Evolutionary conservation across 352 stramenopile genomes (phyloP).

Genomic region (Pythium rishiriense): DNA sequence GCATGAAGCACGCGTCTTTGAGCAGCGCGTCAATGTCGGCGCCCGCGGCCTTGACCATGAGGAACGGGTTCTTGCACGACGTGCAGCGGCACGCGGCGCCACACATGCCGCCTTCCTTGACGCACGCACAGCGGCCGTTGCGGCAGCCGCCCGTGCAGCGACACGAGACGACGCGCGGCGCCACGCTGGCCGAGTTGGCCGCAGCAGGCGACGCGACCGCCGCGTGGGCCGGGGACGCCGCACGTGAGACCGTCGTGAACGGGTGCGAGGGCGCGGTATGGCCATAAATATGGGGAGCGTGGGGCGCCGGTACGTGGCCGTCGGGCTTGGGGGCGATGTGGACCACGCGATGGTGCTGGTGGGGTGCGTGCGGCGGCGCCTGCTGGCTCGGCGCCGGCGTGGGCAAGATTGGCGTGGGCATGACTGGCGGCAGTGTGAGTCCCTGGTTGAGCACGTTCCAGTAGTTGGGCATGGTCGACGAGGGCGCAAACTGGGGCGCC

Average conservation of each 20-base stretch:
- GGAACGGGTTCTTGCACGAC: slow-evolving; percentile 86
- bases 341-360: slow-evolving; percentile 49
- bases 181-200: not conserved
- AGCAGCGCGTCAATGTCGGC: slow-evolving; percentile 75
- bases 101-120: slow-evolving; percentile 84
- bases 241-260: slow-evolving; percentile 1
- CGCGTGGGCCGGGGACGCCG: not conserved
- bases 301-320: slow-evolving; percentile 19
- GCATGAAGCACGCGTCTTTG: slow-evolving; percentile 84
- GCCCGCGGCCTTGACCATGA: slow-evolving; percentile 76
- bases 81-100: slow-evolving; percentile 74
- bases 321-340: slow-evolving; percentile 79
- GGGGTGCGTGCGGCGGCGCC: slow-evolving; percentile 8
- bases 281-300: slow-evolving; percentile 8
- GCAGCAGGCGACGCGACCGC: slow-evolving; percentile 10
- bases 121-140: slow-evolving; percentile 79
- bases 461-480: slow-evolving; percentile 81
- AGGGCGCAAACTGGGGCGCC: slow-evolving; percentile 53
- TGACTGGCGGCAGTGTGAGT: slow-evolving; percentile 26
- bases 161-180: slow-evolving; percentile 65
- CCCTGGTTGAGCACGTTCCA: slow-evolving; percentile 86
- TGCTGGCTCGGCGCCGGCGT: not conserved
- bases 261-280: not conserved
- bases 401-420: slow-evolving; percentile 11
- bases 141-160: slow-evolving; percentile 79